phyloP scores from a whole-genome alignment of 1,284 basidiomycete genomes.

The Ceratobasidium sp. region DNA sequence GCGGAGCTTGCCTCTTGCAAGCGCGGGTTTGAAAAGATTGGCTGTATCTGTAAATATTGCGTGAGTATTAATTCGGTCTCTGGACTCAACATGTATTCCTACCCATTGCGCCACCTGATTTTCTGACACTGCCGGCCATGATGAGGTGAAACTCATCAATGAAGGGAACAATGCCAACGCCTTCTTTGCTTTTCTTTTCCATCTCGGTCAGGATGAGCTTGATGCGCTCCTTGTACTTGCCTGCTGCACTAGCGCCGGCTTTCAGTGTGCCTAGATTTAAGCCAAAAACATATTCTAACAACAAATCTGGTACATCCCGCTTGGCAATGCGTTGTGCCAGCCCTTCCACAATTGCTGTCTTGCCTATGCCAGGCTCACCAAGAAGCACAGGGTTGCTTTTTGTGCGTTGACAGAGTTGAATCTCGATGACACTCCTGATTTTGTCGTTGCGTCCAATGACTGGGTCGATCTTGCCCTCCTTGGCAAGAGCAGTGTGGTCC shows the following conservation, averaged over 20 bases:
- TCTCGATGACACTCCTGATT: slow-evolving; percentile 83
- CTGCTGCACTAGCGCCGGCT: slow-evolving; percentile 86
- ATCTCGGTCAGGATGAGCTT: slow-evolving; percentile 94
- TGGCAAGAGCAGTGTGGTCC: slow-evolving; percentile 88
- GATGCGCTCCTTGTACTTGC: slow-evolving; percentile 97
- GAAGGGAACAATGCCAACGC: slow-evolving; percentile 90
- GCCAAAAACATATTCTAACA: slow-evolving; percentile 82
- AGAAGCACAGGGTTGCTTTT: slow-evolving; percentile 95
- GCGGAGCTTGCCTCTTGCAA: slow-evolving; percentile 89
- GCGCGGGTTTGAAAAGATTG: slow-evolving; percentile 90
- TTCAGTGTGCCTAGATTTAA: slow-evolving; percentile 55
- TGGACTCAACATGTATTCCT: slow-evolving; percentile 37
- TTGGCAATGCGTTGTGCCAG: slow-evolving; percentile 97
- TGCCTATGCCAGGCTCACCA: slow-evolving; percentile 94
- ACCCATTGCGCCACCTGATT: slow-evolving; percentile 81
- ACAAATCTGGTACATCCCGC: slow-evolving; percentile 91
- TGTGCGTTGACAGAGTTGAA: slow-evolving; percentile 79
- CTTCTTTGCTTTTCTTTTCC: slow-evolving; percentile 89
- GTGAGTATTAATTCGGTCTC: neutral
- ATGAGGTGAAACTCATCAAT: slow-evolving; percentile 95
- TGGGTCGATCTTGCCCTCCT: slow-evolving; percentile 93
- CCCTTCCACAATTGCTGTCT: slow-evolving; percentile 95
- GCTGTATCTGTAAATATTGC: slow-evolving; percentile 61
- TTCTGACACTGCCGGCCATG: slow-evolving; percentile 81
- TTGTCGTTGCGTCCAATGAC: slow-evolving; percentile 90